Evolutionary conservation across 208 protist genomes (phyloP).

Genomic region (Spongospora subterranea): DNA sequence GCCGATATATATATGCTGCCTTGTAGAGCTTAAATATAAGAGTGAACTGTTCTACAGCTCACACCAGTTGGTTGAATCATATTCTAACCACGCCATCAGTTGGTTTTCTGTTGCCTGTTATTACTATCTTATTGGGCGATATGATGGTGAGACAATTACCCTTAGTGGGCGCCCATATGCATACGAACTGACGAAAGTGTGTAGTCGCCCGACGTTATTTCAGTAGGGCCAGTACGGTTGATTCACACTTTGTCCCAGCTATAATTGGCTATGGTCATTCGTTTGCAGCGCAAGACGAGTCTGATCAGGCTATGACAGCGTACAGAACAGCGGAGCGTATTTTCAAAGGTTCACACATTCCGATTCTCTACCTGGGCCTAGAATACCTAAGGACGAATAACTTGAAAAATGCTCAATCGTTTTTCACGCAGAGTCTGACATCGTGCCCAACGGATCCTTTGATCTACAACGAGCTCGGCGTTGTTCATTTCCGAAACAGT

Average conservation of each 20-base stretch:
- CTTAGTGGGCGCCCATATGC: neutral
- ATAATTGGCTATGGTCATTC: slow-evolving; percentile 70
- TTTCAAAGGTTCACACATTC: slow-evolving; percentile 68
- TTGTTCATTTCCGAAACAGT: slow-evolving; percentile 62
- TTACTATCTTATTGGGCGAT: slow-evolving; percentile 67
- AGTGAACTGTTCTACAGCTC: slow-evolving; percentile 67
- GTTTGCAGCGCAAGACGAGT: slow-evolving; percentile 71
- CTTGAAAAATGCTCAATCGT: slow-evolving; percentile 58
- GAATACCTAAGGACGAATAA: slow-evolving; percentile 72
- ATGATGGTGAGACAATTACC: slow-evolving; percentile 56
- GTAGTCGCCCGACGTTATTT: slow-evolving; percentile 67
- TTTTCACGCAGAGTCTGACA: slow-evolving; percentile 58
- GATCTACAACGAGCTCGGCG: slow-evolving; percentile 69
- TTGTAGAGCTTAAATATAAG: slow-evolving; percentile 63
- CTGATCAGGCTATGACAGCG: slow-evolving; percentile 71
- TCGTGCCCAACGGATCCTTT: slow-evolving; percentile 65
- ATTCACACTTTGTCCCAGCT: slow-evolving; percentile 63
- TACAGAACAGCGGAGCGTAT: slow-evolving; percentile 68
- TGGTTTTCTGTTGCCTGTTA: slow-evolving; percentile 71
- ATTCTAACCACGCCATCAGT: slow-evolving; percentile 61
- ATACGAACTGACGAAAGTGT: neutral
- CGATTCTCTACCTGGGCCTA: slow-evolving; percentile 70
- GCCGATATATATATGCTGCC: slow-evolving; percentile 65
- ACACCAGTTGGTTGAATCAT: slow-evolving; percentile 69
- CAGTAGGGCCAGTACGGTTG: slow-evolving; percentile 60